These are phyloP conservation scores for Stentor roeselii DNA, from an alignment of 73 alveolate genomes.

Conservation along the genomic window DNA sequence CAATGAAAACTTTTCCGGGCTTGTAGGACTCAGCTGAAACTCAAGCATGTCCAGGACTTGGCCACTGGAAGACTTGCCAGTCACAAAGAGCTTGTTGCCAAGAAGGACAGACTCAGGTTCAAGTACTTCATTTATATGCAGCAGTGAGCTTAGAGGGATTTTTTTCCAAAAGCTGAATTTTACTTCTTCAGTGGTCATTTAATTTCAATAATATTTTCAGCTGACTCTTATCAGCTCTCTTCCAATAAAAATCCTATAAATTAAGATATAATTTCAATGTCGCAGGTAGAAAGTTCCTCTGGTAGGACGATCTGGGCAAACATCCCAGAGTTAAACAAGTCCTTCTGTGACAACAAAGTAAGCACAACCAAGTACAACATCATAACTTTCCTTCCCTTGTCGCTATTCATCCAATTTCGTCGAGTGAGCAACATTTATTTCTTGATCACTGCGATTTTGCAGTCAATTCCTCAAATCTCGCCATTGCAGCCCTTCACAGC, in stretches of 20 bases:
- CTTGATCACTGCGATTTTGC: conserved; percentile 62
- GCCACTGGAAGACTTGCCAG: not conserved
- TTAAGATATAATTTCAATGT: too few species aligned
- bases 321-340: not conserved
- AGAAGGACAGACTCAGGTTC: conserved; percentile 23
- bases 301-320: not conserved
- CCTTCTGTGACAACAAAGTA: conserved; percentile 56
- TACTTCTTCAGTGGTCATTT: conserved; percentile 9
- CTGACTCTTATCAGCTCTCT: too few species aligned
- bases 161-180: conserved; percentile 24
- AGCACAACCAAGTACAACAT: conserved; percentile 74
- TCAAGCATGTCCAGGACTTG: not conserved
- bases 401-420: conserved; percentile 60
- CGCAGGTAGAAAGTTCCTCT: too few species aligned
- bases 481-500: conserved; percentile 66
- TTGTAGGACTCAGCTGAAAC: not conserved
- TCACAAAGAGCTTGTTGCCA: not conserved
- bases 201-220: too few species aligned
- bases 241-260: too few species aligned
- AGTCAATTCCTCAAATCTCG: conserved; percentile 76
- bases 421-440: conserved; percentile 79
- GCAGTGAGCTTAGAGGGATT: not conserved
- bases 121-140: conserved; percentile 2
- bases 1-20: not conserved
- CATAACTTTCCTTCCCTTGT: conserved; percentile 63